Evolutionary conservation across 2,329 filamentous ascomycete species (phyloP).

Genomic region (Alternaria sp.): DNA sequence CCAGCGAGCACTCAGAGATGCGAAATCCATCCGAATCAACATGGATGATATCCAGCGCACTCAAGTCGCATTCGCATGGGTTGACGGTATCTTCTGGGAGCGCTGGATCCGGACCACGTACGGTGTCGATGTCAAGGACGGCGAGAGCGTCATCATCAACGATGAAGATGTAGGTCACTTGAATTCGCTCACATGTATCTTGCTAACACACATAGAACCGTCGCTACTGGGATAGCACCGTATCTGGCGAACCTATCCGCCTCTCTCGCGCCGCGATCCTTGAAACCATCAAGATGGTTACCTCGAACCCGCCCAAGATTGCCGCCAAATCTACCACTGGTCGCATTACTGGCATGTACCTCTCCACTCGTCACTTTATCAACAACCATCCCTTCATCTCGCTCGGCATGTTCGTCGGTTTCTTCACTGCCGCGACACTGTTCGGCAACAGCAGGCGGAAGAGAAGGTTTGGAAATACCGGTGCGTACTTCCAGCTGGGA

Average conservation of each 20-base stretch:
- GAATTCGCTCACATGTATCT: neutral
- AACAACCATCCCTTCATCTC: conserved; percentile 54
- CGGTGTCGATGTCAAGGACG: conserved; percentile 82
- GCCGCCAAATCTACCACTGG: conserved; percentile 79
- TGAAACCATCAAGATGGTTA: conserved; percentile 79
- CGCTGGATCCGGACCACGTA: conserved; percentile 96
- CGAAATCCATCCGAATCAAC: conserved; percentile 89
- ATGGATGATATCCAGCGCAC: conserved; percentile 88
- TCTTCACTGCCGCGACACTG: conserved; percentile 58
- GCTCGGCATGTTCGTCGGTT: conserved; percentile 63
- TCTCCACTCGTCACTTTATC: conserved; percentile 50
- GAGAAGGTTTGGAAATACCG: conserved; percentile 58
- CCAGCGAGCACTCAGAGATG: conserved; percentile 81
- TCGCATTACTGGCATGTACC: conserved; percentile 72
- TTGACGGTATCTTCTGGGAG: conserved; percentile 97
- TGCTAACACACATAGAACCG: conserved; percentile 67
- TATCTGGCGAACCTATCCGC: conserved; percentile 87
- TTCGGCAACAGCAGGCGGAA: conserved; percentile 42
- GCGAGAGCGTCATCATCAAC: conserved; percentile 93
- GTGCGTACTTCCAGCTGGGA: conserved; percentile 68
- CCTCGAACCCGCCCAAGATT: conserved; percentile 72
- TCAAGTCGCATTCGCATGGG: conserved; percentile 94
- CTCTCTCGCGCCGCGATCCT: conserved; percentile 89
- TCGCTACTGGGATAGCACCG: conserved; percentile 92
- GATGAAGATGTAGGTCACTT: conserved; percentile 83